phyloP scores from a whole-genome alignment of 345 rosid genomes.

The Populus euphratica region DNA sequence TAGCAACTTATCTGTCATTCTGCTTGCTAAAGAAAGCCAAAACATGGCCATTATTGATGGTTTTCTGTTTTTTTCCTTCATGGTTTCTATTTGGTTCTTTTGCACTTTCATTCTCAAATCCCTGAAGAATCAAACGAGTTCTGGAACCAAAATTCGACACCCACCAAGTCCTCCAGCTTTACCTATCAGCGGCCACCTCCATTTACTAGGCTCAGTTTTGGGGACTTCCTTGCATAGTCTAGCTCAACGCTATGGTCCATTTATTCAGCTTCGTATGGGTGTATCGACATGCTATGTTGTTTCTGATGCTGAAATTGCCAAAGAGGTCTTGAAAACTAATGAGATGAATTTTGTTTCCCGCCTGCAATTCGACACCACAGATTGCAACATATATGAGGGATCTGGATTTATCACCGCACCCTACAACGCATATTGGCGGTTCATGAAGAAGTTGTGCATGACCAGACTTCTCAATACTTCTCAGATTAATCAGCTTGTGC shows the following conservation, averaged over 20 bases:
- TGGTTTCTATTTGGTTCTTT: not conserved
- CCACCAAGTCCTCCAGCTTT: conserved; percentile 44
- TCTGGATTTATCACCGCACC: not conserved
- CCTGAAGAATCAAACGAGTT: conserved; percentile 10
- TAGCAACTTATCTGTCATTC: not conserved
- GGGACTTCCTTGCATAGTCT: not conserved
- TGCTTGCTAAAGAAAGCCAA: not conserved
- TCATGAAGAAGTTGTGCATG: conserved; percentile 16
- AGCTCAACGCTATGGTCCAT: not conserved
- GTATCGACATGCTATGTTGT: not conserved
- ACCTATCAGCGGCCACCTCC: conserved; percentile 46
- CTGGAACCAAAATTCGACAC: not conserved
- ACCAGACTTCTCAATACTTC: not conserved
- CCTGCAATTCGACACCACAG: not conserved
- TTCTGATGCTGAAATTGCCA: conserved; percentile 6
- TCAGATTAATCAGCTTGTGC: not conserved
- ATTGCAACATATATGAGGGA: not conserved
- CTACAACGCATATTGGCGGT: conserved; percentile 10
- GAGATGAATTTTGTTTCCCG: conserved; percentile 6
- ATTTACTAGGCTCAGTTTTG: conserved; percentile 12
- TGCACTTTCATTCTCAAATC: not conserved
- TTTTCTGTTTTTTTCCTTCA: not conserved
- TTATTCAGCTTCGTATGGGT: not conserved
- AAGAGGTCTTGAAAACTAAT: conserved; percentile 11
- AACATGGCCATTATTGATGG: not conserved